phyloP scores from a whole-genome alignment of 1,284 basidiomycete species.

The Exobasidium cylindrosporum region DNA sequence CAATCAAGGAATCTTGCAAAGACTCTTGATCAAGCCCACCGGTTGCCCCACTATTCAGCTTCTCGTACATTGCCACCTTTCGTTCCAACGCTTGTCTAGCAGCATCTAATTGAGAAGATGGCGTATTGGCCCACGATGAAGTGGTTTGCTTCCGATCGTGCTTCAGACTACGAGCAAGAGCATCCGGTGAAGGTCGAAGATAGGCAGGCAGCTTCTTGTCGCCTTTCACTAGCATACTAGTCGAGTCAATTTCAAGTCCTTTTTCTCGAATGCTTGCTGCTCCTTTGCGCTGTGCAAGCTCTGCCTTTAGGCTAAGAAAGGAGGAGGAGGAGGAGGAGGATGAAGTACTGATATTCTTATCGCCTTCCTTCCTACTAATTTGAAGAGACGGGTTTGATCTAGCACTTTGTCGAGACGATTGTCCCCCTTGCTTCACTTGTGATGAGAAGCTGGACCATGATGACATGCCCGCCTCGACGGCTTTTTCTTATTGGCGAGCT shows the following conservation, averaged over 20 bases:
- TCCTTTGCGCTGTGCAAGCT: conserved; percentile 6
- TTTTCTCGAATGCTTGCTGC: not conserved
- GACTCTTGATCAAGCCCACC: conserved; percentile 64
- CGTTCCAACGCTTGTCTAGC: conserved; percentile 65
- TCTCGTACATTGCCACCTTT: conserved; percentile 78
- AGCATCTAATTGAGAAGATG: conserved; percentile 60
- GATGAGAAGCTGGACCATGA: conserved; percentile 2
- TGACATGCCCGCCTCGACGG: not conserved
- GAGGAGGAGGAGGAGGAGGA: conserved; percentile 18
- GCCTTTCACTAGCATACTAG: not conserved
- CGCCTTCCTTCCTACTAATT: not conserved
- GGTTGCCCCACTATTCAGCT: conserved; percentile 72
- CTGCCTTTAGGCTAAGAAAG: conserved; percentile 16
- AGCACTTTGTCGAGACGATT: not conserved
- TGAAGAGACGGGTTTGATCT: not conserved
- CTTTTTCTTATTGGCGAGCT: too few relatives aligned
- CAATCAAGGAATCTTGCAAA: conserved; percentile 65
- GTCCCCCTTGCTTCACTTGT: not conserved
- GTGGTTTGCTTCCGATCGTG: not conserved
- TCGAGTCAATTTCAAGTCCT: not conserved
- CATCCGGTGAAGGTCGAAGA: conserved; percentile 9
- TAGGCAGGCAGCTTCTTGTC: conserved; percentile 3
- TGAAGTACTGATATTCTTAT: not conserved
- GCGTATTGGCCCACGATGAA: conserved; percentile 17
- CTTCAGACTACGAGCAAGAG: not conserved